Conservation (phyloP, 164 flowering plant genomes). For the Brasenia schreberi region DNA sequence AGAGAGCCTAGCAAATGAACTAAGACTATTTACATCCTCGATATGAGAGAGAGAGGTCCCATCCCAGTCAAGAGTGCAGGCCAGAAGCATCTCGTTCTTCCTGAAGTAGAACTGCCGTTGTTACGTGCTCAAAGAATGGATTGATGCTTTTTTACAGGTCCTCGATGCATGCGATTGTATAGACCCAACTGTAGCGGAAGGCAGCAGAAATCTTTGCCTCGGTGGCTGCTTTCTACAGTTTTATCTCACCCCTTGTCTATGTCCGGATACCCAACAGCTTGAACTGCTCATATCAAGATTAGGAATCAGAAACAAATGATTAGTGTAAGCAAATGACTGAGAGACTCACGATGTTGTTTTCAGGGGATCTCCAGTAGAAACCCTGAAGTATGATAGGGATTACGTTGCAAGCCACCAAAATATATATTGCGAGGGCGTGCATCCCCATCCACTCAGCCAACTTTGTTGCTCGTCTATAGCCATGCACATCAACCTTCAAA, state of each 20-base stretch:
- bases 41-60: neutral
- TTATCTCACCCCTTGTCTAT: neutral
- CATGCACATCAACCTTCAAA: constrained; percentile 52
- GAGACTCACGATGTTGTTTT: constrained; percentile 44
- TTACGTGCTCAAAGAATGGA: neutral
- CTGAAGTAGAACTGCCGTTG: neutral
- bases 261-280: neutral
- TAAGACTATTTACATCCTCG: neutral
- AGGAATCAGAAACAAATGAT: neutral
- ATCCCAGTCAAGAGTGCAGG: neutral
- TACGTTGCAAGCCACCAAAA: constrained; percentile 54
- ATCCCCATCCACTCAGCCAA: constrained; percentile 68
- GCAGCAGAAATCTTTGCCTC: neutral
- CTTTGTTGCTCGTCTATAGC: constrained; percentile 28
- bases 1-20: neutral
- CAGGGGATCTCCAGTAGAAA: constrained; percentile 57
- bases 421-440: constrained; percentile 51
- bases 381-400: constrained; percentile 48
- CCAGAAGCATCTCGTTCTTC: neutral
- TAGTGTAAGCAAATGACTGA: neutral
- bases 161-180: neutral
- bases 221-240: neutral
- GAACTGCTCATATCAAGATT: neutral
- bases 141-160: neutral
- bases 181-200: neutral